Conservation (phyloP, 352 stramenopile species). For the Globisporangium cystogenes region DNA sequence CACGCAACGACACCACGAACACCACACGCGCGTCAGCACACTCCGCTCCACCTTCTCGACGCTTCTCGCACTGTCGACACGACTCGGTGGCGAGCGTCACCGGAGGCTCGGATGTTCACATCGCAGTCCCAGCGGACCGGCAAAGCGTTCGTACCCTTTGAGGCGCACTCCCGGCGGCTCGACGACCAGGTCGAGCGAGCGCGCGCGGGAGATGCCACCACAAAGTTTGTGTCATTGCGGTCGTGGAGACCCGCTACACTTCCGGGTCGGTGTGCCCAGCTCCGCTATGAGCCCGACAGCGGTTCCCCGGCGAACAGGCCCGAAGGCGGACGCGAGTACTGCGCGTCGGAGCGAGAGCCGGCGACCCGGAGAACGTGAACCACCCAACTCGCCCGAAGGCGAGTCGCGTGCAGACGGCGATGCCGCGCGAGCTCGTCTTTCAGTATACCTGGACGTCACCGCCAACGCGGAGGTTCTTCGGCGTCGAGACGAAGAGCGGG, state of each 20-base stretch:
- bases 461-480: slow-evolving; percentile 95
- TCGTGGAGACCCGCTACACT: slow-evolving; percentile 87
- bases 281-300: slow-evolving; percentile 3
- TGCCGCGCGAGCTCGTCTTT: slow-evolving; percentile 10
- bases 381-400: not conserved
- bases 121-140: not conserved
- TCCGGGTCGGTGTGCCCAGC: slow-evolving; percentile 6
- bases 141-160: slow-evolving; percentile 66
- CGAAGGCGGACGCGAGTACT: not conserved
- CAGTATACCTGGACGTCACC: slow-evolving; percentile 93
- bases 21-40: slow-evolving; percentile 8
- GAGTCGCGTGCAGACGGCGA: slow-evolving; percentile 1
- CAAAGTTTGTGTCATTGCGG: slow-evolving; percentile 92
- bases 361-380: slow-evolving; percentile 17
- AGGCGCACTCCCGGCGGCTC: slow-evolving; percentile 20
- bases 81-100: slow-evolving; percentile 7
- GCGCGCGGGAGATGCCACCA: slow-evolving; percentile 44
- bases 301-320: not conserved
- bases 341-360: not conserved
- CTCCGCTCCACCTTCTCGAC: not conserved
- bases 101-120: slow-evolving; percentile 11
- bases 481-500: slow-evolving; percentile 93
- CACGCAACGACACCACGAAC: slow-evolving; percentile 1
- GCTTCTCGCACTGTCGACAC: not conserved
- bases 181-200: not conserved